These are phyloP conservation scores for Nephelium lappaceum DNA, from an alignment of 345 rosid species.

Conservation along the genomic window DNA sequence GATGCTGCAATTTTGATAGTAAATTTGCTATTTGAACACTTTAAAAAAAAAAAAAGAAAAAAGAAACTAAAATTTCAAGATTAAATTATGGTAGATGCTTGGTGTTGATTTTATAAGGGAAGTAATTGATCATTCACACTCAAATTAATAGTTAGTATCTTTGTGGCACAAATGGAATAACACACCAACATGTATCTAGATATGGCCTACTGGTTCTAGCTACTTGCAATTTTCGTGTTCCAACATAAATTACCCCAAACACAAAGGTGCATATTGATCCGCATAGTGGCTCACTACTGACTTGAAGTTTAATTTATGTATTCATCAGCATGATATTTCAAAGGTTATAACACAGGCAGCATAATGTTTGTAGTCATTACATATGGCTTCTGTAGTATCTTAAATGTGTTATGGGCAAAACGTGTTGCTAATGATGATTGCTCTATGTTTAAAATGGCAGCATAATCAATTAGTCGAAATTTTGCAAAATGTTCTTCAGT, in stretches of 20 bases:
- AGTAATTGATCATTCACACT: not conserved
- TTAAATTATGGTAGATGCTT: constrained; percentile 19
- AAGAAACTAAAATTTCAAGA: constrained; percentile 3
- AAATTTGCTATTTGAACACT: not conserved
- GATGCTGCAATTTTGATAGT: not conserved
- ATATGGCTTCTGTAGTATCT: not conserved
- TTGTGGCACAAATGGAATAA: not conserved
- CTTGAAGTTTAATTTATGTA: not conserved
- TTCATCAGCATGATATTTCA: not conserved
- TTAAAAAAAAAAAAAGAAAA: no score
- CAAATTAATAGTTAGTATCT: not conserved
- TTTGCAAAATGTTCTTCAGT: not conserved
- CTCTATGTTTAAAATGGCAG: not conserved
- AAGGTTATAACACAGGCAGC: not conserved
- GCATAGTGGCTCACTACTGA: not conserved
- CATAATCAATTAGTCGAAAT: not conserved
- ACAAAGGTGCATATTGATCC: not conserved
- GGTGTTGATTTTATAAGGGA: not conserved
- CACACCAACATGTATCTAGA: not conserved
- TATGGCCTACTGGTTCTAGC: not conserved
- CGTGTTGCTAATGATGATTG: not conserved
- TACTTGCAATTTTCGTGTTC: constrained; percentile 9
- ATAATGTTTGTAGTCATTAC: not conserved
- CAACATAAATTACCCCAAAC: not conserved
- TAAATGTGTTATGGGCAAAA: not conserved